A percentile compares a stretch with the other conserved stretches of the same genome.
Conservation (phyloP, 768 basidiomycete species). For the Mycena filopes region DNA sequence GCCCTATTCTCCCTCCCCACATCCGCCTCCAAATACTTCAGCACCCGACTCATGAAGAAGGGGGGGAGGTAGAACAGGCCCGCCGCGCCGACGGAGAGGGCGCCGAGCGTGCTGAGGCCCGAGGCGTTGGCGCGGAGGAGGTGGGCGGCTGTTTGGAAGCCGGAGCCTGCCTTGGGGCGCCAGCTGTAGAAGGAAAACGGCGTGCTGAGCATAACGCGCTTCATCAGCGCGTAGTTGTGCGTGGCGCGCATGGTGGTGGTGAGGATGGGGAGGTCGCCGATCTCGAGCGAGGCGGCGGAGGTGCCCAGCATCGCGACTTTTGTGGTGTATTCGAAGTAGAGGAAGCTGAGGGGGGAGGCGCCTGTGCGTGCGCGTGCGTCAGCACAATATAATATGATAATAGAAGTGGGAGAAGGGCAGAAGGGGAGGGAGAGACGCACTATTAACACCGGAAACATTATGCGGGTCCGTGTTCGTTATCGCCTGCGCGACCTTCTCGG, state of each 20-base stretch:
- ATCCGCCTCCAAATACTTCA: constrained; percentile 69
- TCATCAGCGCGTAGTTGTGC: constrained; percentile 71
- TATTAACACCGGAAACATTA: constrained; percentile 76
- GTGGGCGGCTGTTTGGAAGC: no score
- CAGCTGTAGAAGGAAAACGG: constrained; percentile 65
- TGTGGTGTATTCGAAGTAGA: constrained; percentile 88
- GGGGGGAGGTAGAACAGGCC: constrained; percentile 67
- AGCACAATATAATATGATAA: no score
- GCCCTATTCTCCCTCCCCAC: constrained; percentile 57
- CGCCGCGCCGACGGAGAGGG: constrained; percentile 65
- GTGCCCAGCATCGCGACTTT: constrained; percentile 88
- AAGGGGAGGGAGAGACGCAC: constrained; percentile 38
- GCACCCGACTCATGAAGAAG: constrained; percentile 58
- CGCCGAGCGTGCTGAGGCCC: constrained; percentile 51
- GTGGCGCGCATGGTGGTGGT: constrained; percentile 76
- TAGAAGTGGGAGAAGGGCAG: not conserved
- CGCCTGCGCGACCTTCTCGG: constrained; percentile 69
- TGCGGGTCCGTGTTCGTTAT: constrained; percentile 69
- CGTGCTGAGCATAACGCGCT: constrained; percentile 58
- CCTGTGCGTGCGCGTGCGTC: no score
- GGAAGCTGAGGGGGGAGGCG: constrained; percentile 64
- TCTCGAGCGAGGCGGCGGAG: constrained; percentile 76
- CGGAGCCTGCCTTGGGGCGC: constrained; percentile 68
- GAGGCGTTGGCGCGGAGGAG: constrained; percentile 65
- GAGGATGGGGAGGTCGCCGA: constrained; percentile 88